Evolutionary conservation across 176 grass and related monocot genomes (phyloP).

Genomic region (Oryza glaberrima): DNA sequence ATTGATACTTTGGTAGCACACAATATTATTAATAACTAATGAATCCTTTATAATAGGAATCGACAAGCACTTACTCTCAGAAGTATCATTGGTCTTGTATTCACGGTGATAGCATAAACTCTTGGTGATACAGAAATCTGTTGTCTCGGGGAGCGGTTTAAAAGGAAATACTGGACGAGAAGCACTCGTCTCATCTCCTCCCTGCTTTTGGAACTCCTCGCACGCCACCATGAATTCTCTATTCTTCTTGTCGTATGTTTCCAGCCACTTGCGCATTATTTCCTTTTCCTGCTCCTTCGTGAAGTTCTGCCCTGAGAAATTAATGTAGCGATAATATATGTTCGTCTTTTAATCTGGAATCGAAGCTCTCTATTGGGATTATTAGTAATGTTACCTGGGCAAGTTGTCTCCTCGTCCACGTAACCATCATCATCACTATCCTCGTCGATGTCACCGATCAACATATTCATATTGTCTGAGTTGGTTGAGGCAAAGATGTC

Average conservation of each 20-base stretch:
- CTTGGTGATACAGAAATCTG: background rate
- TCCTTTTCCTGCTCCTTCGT: background rate
- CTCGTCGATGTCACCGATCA: no score
- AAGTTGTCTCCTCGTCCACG: no score
- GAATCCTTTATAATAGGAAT: background rate
- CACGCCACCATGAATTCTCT: background rate
- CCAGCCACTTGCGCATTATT: background rate
- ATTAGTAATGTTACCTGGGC: no score
- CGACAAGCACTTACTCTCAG: background rate
- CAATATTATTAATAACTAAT: background rate
- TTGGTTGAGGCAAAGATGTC: no score
- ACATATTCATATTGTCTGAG: no score
- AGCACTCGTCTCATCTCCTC: no score
- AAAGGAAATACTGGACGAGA: background rate
- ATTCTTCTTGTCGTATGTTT: background rate
- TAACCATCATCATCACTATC: no score
- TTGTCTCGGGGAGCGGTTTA: background rate
- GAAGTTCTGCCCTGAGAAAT: slow-evolving; percentile 3
- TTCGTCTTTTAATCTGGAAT: no score
- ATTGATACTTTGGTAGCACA: background rate
- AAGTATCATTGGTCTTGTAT: slow-evolving; percentile 20
- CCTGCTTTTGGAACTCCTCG: background rate
- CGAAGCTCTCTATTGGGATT: no score
- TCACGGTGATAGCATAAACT: slow-evolving; percentile 22
- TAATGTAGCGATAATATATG: background rate